Conservation (phyloP, 2,329 filamentous ascomycete genomes). For the Cylindrodendrum hubeiense region DNA sequence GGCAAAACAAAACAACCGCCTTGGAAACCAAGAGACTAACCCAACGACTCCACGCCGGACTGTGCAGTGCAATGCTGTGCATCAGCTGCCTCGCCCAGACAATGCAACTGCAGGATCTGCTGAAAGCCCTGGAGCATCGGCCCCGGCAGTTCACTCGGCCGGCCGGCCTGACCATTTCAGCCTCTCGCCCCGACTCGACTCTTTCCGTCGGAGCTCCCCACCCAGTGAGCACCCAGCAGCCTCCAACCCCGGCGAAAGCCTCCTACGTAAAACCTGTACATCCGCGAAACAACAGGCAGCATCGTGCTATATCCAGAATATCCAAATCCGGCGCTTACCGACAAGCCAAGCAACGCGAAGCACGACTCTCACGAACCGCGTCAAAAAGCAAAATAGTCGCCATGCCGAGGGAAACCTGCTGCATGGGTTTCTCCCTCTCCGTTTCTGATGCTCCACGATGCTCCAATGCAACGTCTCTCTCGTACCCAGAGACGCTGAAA, state of each 20-base stretch:
- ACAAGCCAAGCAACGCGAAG: not conserved
- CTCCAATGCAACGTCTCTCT: constrained; percentile 3
- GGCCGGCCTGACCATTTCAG: constrained; percentile 19
- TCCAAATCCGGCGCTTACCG: not conserved
- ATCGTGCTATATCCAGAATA: not conserved
- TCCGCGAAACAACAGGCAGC: not conserved
- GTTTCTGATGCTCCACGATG: not conserved
- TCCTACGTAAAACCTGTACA: not conserved
- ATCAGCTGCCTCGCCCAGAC: not conserved
- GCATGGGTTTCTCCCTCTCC: not conserved
- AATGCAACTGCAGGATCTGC: constrained; percentile 19
- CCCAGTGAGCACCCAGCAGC: not conserved
- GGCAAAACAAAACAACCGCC: not conserved
- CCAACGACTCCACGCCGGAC: too few relatives aligned
- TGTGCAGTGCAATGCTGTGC: too few relatives aligned
- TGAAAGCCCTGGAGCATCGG: constrained; percentile 15
- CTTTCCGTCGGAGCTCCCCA: constrained; percentile 16
- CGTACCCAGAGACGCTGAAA: not conserved
- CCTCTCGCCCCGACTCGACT: constrained; percentile 21
- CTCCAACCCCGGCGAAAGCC: not conserved
- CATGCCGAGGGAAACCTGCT: not conserved
- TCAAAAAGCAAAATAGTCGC: not conserved
- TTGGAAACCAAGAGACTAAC: not conserved
- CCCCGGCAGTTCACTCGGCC: constrained; percentile 26
- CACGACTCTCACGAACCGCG: not conserved